A percentile compares a stretch with the other conserved stretches of the same genome.
Conservation (phyloP, 2,329 filamentous ascomycete genomes). For the Graphilbum fragrans region DNA sequence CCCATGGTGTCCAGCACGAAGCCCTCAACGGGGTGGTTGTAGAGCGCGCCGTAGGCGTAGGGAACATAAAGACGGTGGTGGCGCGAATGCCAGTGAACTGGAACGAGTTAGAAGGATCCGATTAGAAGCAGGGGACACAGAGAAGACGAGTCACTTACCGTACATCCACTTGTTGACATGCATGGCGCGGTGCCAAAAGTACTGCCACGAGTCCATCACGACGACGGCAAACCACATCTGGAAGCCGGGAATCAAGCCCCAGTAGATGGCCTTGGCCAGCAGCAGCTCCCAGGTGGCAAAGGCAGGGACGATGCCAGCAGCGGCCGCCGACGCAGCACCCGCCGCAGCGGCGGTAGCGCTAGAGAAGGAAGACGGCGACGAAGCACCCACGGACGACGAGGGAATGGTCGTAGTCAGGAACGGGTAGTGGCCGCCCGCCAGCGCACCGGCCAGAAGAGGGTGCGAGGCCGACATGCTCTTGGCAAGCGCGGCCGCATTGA, state of each 20-base stretch:
- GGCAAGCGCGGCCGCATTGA: slow-evolving; percentile 65
- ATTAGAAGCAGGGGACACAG: slow-evolving; percentile 11
- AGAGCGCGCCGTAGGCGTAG: slow-evolving; percentile 91
- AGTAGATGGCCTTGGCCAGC: slow-evolving; percentile 68
- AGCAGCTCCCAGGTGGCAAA: slow-evolving; percentile 78
- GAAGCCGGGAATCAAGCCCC: slow-evolving; percentile 58
- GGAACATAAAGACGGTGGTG: slow-evolving; percentile 97
- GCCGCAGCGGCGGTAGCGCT: not conserved
- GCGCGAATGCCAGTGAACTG: slow-evolving; percentile 81
- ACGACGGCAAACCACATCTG: slow-evolving; percentile 67
- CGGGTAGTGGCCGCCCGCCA: slow-evolving; percentile 75
- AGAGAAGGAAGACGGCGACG: not conserved
- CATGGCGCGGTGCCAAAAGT: slow-evolving; percentile 93
- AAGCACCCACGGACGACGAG: not conserved
- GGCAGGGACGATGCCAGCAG: slow-evolving; percentile 39
- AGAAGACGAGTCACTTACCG: slow-evolving; percentile 52
- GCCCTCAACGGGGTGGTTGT: slow-evolving; percentile 92
- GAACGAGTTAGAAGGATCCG: not conserved
- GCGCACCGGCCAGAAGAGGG: slow-evolving; percentile 59
- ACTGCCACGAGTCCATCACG: slow-evolving; percentile 93
- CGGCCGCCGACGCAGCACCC: not conserved
- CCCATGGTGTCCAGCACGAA: slow-evolving; percentile 88
- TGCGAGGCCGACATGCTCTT: slow-evolving; percentile 61
- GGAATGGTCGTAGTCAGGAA: slow-evolving; percentile 40
- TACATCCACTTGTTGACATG: slow-evolving; percentile 97